Evolutionary conservation across 139 green algal species (phyloP), one percentile per base, ranked within the genome.

Genomic region (Ettlia oleoabundans): DNA sequence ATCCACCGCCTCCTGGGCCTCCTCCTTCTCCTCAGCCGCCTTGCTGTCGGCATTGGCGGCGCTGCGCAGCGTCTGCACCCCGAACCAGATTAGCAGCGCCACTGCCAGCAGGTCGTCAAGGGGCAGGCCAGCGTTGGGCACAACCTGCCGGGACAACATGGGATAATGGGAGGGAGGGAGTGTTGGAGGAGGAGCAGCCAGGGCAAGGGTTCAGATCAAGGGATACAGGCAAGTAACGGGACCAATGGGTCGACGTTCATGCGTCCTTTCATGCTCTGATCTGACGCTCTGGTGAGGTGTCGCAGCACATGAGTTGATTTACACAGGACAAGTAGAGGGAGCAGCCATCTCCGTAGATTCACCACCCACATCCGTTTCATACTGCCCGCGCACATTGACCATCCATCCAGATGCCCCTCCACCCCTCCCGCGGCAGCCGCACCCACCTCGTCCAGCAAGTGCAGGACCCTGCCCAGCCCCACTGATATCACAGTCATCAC

Each of bases 401-500:
- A 58, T 15, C 55, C 55, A n/a, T 22, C 55, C 55, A 65, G 55
- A 58, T 22, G 21, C 15, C 18, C 55, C 18, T 65, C n/a, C 18
- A 65, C 15, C 55, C 15, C 55, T 9, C 55, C 18, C 21, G 18
- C 55, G n/a, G 26, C n/a, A n/a, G 30, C 63, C 63, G 8, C 13
- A 10, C n/a, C 5, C 61, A 73, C 62, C 76, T 75, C 76, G 32
- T 82, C 62, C 42, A 74, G 24, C 33, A 74, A 10, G 42, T 82
- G 76, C 32, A 82, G 76, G 5, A 55, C 7, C 33, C 78, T 43
- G 24, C 78, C 64, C n/a, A 88, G 61, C 3, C 84, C 84, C 28
- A 98, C 95, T 9, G 92, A 97, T 18, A 99, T 95, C n/a, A 98
- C 90, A 0, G 96, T 99, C 97, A 99, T 99, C 37, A 98, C 86